Evolutionary conservation across 176 grass and related monocot species (phyloP), one percentile per base, ranked within the genome.

Genomic region (Oryza glaberrima): DNA sequence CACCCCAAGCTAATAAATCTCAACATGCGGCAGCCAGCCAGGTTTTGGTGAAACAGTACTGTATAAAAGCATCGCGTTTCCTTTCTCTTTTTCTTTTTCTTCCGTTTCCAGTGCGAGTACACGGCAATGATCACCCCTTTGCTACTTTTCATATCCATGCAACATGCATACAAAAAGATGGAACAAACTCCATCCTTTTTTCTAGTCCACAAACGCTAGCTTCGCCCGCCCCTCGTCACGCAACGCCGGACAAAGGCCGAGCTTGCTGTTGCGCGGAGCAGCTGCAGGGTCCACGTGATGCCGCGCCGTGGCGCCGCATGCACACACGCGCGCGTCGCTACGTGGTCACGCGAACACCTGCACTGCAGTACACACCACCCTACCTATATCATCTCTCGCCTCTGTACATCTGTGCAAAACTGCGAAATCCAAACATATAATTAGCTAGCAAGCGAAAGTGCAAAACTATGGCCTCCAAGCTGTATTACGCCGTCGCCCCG

Each of bases 391-490:
- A 23, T n/a, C 32, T 63, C n/a, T 63, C 58, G 20, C 7, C 54
- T 77, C 51, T 8, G 54, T n/a, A n/a, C 34, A 3, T 43, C 19
- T 26, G 34, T 7, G 30, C 20, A 77, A 77, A 34, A 30, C 17
- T 75, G 20, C 72, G 10, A 16, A 9, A 13, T 20, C 47, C 47
- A 49, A 20, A 22, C 17, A 5, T 6, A 28, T 20, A 63, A n/a
- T 10, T 11, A 63, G 0, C 1, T 11, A 35, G 30, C 17, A 14
- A 65, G 32, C 51, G 1, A 10, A 44, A 11, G 43, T 11, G 9
- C 43, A 60, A 26, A 78, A n/a, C 76, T 65, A 78, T 44, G 76
- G 34, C 20, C 40, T 78, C n/a, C 36, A 64, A 26, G 36, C 19
- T 5, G 35, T 78, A 8, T 41, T 41, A 36, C 58, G 20, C 52